Evolutionary conservation across 2,329 filamentous ascomycete genomes (phyloP).

Genomic region (Aspergillus cejpii): DNA sequence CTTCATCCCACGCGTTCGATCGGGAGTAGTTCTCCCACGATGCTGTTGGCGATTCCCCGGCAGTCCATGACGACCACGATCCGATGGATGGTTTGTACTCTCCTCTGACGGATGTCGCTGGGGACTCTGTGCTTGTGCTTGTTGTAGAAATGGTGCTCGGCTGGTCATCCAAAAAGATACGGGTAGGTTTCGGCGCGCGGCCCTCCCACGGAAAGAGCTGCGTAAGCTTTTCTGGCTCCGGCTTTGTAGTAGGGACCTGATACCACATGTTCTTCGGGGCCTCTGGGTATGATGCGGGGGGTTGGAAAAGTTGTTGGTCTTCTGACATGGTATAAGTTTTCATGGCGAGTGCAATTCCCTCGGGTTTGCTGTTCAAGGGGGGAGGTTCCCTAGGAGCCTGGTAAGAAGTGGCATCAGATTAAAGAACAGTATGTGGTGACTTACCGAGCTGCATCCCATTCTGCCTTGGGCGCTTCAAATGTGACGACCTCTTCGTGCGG

Average conservation of each 20-base stretch:
- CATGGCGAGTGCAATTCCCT: conserved; percentile 75
- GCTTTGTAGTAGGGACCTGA: conserved; percentile 58
- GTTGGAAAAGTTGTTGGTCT: conserved; percentile 66
- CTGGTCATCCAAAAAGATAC: conserved; percentile 40
- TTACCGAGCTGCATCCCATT: conserved; percentile 59
- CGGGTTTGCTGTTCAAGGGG: conserved; percentile 63
- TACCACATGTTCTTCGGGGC: conserved; percentile 87
- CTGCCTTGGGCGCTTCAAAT: conserved; percentile 53
- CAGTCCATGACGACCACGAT: conserved; percentile 11
- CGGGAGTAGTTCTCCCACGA: conserved; percentile 69
- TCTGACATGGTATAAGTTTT: conserved; percentile 77
- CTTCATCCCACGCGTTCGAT: conserved; percentile 87
- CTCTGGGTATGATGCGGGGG: conserved; percentile 70
- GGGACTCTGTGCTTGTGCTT: conserved; percentile 3
- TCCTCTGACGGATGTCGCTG: conserved; percentile 9
- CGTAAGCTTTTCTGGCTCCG: conserved; percentile 53
- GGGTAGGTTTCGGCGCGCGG: conserved; percentile 54
- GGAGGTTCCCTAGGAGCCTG: conserved; percentile 50
- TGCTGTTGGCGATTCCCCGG: conserved; percentile 40
- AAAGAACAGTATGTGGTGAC: conserved; percentile 20
- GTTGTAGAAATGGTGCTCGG: conserved; percentile 5
- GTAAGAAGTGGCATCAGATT: conserved; percentile 15
- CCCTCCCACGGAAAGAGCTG: conserved; percentile 90
- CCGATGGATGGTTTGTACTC: conserved; percentile 12
- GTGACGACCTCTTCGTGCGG: conserved; percentile 32